phyloP scores from a whole-genome alignment of 495 filamentous ascomycete species.

The Podospora fimiseda region DNA sequence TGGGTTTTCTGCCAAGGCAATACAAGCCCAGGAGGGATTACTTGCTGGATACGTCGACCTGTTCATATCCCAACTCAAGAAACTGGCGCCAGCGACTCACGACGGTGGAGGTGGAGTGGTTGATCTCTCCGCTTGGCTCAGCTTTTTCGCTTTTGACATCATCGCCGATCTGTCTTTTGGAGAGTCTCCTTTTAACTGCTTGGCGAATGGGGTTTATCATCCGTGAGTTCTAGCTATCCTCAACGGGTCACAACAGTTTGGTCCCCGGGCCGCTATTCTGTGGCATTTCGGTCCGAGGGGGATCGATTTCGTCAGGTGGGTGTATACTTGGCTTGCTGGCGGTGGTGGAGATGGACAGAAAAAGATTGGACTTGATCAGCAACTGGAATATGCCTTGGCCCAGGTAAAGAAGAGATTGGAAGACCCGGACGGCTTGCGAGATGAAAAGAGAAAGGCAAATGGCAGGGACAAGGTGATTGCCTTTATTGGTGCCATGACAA shows the following conservation, averaged over 20 bases:
- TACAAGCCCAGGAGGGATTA: constrained; percentile 37
- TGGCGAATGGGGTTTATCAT: constrained; percentile 29
- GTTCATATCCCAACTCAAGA: constrained; percentile 31
- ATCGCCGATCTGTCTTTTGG: constrained; percentile 56
- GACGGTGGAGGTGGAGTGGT: constrained; percentile 5
- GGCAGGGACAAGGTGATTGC: constrained; percentile 27
- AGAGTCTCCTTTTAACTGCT: constrained; percentile 48
- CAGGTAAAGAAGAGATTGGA: too few relatives aligned
- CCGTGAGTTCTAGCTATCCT: constrained; percentile 36
- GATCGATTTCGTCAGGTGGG: background rate
- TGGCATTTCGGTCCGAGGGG: background rate
- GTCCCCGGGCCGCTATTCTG: background rate
- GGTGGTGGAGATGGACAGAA: too few relatives aligned
- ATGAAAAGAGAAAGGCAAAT: constrained; percentile 17
- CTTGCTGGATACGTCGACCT: constrained; percentile 36
- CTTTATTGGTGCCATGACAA: constrained; percentile 37
- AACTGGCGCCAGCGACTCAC: constrained; percentile 9
- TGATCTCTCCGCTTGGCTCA: constrained; percentile 45
- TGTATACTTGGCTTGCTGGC: background rate
- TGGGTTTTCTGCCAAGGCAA: constrained; percentile 43
- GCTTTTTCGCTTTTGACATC: constrained; percentile 53
- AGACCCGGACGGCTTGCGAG: background rate
- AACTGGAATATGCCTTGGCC: too few relatives aligned
- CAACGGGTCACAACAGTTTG: background rate
- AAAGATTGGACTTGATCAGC: too few relatives aligned